Evolutionary conservation across 805 yeast genomes (phyloP).

Genomic region (Jamesozyma jinghongensis): DNA sequence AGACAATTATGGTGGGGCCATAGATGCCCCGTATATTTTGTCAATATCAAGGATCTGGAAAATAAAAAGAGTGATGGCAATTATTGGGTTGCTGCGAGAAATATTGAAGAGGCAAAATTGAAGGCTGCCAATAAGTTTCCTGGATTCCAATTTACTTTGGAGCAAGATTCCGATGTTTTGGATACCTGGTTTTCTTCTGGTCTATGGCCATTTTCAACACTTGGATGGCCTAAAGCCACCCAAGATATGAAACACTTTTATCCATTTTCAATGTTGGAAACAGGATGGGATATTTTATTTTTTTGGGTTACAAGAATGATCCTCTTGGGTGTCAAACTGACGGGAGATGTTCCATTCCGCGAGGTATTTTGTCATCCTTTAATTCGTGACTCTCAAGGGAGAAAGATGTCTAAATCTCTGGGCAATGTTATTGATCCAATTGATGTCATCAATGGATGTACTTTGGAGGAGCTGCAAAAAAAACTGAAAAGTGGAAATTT

Average conservation of each 20-base stretch:
- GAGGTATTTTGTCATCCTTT: conserved; percentile 98
- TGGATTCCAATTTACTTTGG: conserved; percentile 54
- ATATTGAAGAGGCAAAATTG: conserved; percentile 65
- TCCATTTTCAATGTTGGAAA: conserved; percentile 89
- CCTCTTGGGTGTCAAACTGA: conserved; percentile 74
- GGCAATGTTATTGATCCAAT: conserved; percentile 95
- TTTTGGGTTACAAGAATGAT: conserved; percentile 99
- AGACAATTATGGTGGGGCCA: conserved; percentile 96
- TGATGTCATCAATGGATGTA: conserved; percentile 83
- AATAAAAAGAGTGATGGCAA: conserved; percentile 42
- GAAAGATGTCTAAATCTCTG: conserved; percentile 95
- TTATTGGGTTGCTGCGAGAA: conserved; percentile 87
- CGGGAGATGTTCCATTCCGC: conserved; percentile 82
- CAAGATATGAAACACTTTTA: conserved; percentile 64
- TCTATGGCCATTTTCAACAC: conserved; percentile 90
- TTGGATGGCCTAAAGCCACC: conserved; percentile 86
- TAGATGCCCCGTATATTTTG: conserved; percentile 91
- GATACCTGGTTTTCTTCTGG: conserved; percentile 99
- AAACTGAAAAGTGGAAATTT: conserved; percentile 72
- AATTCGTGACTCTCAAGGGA: conserved; percentile 96
- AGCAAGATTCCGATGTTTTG: conserved; percentile 93
- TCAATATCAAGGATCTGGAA: conserved; percentile 60
- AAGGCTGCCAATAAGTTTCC: conserved; percentile 72
- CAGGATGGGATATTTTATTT: conserved; percentile 98
- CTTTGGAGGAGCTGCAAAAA: conserved; percentile 64